Base-by-base conservation (phyloP, 305 asterid species). In the Fraxinus ornus region DNA sequence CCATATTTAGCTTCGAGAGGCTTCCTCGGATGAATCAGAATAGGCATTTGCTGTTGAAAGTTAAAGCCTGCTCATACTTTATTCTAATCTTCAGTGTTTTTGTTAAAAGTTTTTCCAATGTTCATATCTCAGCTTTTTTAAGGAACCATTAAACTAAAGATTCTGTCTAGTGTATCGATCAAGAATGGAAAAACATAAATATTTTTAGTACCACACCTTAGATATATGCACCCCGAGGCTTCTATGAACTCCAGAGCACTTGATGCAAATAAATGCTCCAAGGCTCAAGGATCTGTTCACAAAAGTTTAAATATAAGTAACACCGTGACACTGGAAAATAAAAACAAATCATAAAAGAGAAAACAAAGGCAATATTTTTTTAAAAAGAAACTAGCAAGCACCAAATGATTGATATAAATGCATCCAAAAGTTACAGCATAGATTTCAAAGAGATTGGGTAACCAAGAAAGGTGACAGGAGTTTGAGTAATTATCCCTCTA, bases 201-300 rank as follows among this genome's bases (percentile, higher is more conserved):
- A 47, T 47, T 30, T 33, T 62, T 75, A 78, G 62, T 30, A 77
- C 21, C 88, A 78, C 78, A 93, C 97, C 97, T 94, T 91, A 5
- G 98, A 86, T 87, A 93, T 91, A 86, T 94, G 98, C 80, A 90
- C 98, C 81, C 98, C 98, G 33, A 94, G 94, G 86, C 98, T 93
- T 89, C 98, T 91, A 84, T 94, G 98, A 49, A 90, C 92, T 84
- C 98, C 97, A 19, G 98, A 93, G 87, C 97, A 94, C 87, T 94
- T 93, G 85, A 94, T 94, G 83, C 98, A 94, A 87, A 94, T 90
- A 83, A 93, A 93, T 76, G 91, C 91, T 82, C 97, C 98, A 60
- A 90, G 87, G 83, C 86, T 92, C 78, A 90, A 81, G 19, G 98
- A 93, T 90, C 98, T 94, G 94, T 62, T 79, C 71, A 83, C 83